Evolutionary conservation across 345 rosid species (phyloP).

Genomic region (Eutrema japonicum): DNA sequence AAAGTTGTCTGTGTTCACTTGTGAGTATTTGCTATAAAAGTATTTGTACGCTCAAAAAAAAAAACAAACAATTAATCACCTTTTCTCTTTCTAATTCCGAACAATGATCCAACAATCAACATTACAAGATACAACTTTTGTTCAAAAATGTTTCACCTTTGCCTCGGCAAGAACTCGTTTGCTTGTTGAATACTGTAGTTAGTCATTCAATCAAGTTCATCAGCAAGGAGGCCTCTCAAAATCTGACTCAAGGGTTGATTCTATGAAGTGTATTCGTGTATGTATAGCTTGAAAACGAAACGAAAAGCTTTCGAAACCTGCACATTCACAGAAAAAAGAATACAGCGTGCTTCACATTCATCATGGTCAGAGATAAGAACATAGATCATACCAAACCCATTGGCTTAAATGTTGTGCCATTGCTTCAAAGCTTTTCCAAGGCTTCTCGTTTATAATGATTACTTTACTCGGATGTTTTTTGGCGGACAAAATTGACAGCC

Average conservation of each 20-base stretch:
- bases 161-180: background rate
- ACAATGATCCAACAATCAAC: too few relatives aligned
- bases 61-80: too few relatives aligned
- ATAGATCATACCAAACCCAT: constrained; percentile 76
- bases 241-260: constrained; percentile 39
- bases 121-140: background rate
- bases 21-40: too few relatives aligned
- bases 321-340: constrained; percentile 27
- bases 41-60: too few relatives aligned
- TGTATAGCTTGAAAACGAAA: constrained; percentile 81
- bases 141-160: background rate
- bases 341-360: background rate
- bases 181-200: background rate
- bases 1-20: too few relatives aligned
- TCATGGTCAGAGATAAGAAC: background rate
- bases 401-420: constrained; percentile 85
- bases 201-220: too few relatives aligned
- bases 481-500: constrained; percentile 54
- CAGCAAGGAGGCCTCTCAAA: too few relatives aligned
- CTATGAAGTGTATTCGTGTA: constrained; percentile 59
- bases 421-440: constrained; percentile 69
- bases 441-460: constrained; percentile 52
- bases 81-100: too few relatives aligned
- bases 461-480: constrained; percentile 25
- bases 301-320: constrained; percentile 87